Evolutionary conservation across 192 early-diverging fungal genomes (phyloP), one percentile per base, ranked within the genome.

Genomic region (Coemansia sp.): DNA sequence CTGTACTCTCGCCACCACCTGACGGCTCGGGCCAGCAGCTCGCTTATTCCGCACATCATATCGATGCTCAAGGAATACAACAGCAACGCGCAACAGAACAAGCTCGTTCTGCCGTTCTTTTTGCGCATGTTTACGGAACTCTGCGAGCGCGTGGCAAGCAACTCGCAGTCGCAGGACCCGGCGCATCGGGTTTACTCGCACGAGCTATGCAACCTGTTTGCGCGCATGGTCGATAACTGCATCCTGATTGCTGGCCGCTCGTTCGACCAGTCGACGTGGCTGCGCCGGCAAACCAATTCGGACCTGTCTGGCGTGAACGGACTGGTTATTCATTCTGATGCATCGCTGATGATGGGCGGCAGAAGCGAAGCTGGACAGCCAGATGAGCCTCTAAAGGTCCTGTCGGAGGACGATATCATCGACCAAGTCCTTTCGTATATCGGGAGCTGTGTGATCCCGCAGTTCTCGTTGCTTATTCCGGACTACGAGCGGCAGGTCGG

Each of bases 401-500:
- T 89, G 52, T 71, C 87, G 1, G 87, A 89, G 44, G 90, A 91
- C 71, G 87, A 90, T 52, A 66, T 89, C 55, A 90, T 91, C 38
- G 87, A 87, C n/a, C 88, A 88, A 49, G 77, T 87, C 44, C 71
- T 81, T 49, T 44, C 70, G 5, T 78, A 64, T 16, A 52, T 75
- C 16, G 67, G 57, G 43, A 38, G 73, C 44, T 39, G 41, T 39
- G 87, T 93, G 2, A 84, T 96, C 14, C 90, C 94, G 8, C 86
- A 87, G 59, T 55, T 96, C 33, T 73, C 89, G 23, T 77, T 78
- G n/a, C 72, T 92, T 52, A 65, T 94, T 35, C 85, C 82, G 8
- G 94, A 96, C 66, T 89, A 90, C 56, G 93, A 94, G 68, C 80
- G 87, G 3, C 85, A 91, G 49, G 79, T 88, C 35, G 75, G 77